These are phyloP conservation scores for Rhodotorula glutinis DNA, from an alignment of 1,284 basidiomycete species.

Conservation along the genomic window DNA sequence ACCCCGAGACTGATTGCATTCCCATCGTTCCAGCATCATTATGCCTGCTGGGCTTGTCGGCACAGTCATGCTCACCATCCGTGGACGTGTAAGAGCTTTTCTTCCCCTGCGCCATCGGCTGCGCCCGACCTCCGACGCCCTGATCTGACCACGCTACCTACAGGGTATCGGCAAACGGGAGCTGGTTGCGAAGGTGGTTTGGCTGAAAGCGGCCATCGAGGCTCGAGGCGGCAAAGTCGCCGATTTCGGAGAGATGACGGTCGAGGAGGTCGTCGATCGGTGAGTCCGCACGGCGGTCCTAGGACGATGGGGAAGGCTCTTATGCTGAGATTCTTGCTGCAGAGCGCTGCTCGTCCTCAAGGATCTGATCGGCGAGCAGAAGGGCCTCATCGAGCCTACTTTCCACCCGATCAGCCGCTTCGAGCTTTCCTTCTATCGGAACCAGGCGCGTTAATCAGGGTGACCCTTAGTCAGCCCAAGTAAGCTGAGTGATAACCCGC, in stretches of 20 bases:
- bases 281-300: conserved; percentile 3
- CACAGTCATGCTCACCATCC: conserved; percentile 47
- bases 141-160: too few relatives aligned
- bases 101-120: too few relatives aligned
- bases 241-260: conserved; percentile 45
- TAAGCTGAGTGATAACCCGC: too few relatives aligned
- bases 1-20: too few relatives aligned
- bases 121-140: too few relatives aligned
- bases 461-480: too few relatives aligned
- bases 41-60: conserved; percentile 50
- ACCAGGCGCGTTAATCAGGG: conserved; percentile 36
- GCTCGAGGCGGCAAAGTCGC: conserved; percentile 48
- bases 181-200: conserved; percentile 46
- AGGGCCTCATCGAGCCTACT: conserved; percentile 48
- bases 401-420: conserved; percentile 47
- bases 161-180: conserved; percentile 48
- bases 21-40: conserved; percentile 44
- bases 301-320: too few relatives aligned
- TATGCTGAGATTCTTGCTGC: background rate
- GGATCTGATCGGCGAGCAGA: conserved; percentile 44
- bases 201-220: conserved; percentile 45
- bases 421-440: conserved; percentile 49
- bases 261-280: conserved; percentile 35
- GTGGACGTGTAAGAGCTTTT: conserved; percentile 40
- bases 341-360: conserved; percentile 48